These are phyloP conservation scores for Zasmidium citrigriseum DNA, from an alignment of 2,329 filamentous ascomycete genomes.

Conservation along the genomic window DNA sequence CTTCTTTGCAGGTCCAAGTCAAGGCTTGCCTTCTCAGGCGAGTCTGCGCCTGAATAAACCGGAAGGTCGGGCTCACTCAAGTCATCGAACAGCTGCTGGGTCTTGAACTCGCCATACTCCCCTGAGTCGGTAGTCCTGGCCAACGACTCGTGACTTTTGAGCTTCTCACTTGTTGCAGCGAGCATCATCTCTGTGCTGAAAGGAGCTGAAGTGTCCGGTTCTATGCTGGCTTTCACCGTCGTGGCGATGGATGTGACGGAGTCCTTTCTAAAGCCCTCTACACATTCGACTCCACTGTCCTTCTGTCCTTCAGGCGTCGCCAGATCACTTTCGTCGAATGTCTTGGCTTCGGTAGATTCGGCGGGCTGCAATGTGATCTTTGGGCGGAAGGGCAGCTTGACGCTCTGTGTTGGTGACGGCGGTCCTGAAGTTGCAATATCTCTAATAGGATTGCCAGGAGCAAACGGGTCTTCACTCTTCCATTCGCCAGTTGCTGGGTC, in stretches of 20 bases:
- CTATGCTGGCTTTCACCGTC: no score
- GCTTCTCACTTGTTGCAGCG: neutral
- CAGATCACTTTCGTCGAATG: constrained; percentile 1
- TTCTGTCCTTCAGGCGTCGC: neutral
- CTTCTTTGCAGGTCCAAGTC: neutral
- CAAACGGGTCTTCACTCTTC: constrained; percentile 25
- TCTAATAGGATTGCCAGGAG: constrained; percentile 14
- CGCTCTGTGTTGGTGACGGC: constrained; percentile 2
- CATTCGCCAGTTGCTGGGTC: constrained; percentile 13
- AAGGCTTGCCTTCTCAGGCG: constrained; percentile 1
- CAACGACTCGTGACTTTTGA: neutral
- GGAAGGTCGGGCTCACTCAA: neutral
- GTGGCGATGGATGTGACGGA: neutral
- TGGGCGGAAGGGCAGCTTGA: constrained; percentile 18
- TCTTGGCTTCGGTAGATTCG: constrained; percentile 6
- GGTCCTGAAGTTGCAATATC: constrained; percentile 1
- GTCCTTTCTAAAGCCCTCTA: neutral
- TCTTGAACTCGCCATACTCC: constrained; percentile 25
- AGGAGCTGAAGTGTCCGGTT: neutral
- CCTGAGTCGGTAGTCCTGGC: neutral
- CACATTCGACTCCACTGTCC: neutral
- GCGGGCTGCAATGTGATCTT: constrained; percentile 17
- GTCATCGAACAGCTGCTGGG: constrained; percentile 15
- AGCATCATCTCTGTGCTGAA: neutral
- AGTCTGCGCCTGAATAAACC: neutral